Base-by-base conservation (phyloP, 164 flowering plant genomes). In the Nelumbo lutea region DNA sequence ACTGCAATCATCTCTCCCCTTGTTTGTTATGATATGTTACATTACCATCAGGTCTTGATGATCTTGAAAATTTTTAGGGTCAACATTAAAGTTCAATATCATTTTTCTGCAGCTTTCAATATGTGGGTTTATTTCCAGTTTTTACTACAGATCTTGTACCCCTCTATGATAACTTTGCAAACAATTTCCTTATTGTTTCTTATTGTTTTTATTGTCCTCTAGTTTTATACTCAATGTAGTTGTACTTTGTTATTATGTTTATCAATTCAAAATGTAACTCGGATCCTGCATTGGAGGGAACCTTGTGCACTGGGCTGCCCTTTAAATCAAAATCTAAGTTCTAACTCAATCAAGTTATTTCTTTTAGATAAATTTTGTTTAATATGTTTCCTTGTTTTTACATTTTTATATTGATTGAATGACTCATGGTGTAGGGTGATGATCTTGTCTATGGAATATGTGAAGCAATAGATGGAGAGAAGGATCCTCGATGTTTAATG, bases 401-500 rank as follows among this genome's bases (percentile, higher is more conserved):
- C 7, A 3, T 65, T 51, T 38, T 41, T 4, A 44, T 55, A 39
- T 58, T 68, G 41, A 41, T 66, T 38, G 42, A 9, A 60, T 69
- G 52, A 6, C 2, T 59, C 75, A 45, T 72, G 63, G 11, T 78
- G 57, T 76, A 95, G 99, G 99, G 88, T 61, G 93, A 89, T 68
- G 76, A 73, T 53, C 83, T 92, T 76, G 61, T 92, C 27, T 85
- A 82, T 84, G 94, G 86, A 67, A 78, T 87, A 48, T 90, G 97
- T 84, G 93, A 79, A 83, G 90, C 97, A 56, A 80, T 93, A 75
- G 99, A 95, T 72, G 89, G 83, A 66, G 99, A 95, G 78, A 95
- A 83, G 74, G 98, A 95, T 83, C 99, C 98, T 76, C 79, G 82
- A 27, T 95, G 99, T 82, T 85, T 95, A 70, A 70, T 89, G 81